Percentiles rank a stretch among this genome's conserved stretches.
Evolutionary conservation across 176 grass and related monocot species (phyloP).

Genomic region (Eremochloa ophiuroides): DNA sequence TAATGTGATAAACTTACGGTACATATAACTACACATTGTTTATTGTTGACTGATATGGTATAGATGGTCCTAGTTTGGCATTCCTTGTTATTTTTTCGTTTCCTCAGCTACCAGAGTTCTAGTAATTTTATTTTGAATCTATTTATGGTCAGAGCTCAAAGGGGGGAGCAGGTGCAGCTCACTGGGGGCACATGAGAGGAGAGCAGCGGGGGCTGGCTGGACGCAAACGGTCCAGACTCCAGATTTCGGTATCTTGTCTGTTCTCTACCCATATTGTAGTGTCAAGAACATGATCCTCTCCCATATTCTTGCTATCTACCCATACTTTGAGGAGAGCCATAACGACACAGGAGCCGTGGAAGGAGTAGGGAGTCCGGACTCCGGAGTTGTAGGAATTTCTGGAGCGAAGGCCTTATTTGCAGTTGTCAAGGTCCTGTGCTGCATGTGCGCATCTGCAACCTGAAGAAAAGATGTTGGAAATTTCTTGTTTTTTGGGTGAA

Average conservation of each 20-base stretch:
- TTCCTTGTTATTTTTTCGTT: too few relatives aligned
- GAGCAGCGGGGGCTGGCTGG: neutral
- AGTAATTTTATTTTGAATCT: neutral
- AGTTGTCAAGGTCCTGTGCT: neutral
- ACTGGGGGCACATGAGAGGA: neutral
- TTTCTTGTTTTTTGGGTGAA: neutral
- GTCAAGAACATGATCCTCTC: neutral
- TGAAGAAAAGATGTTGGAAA: too few relatives aligned
- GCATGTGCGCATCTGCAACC: too few relatives aligned
- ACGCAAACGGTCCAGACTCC: too few relatives aligned
- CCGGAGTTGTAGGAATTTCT: too few relatives aligned
- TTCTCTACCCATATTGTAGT: neutral
- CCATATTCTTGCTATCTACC: neutral
- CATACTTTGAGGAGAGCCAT: neutral
- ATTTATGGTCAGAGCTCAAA: neutral
- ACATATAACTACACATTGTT: too few relatives aligned
- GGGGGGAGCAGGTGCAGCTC: neutral
- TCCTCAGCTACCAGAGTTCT: neutral
- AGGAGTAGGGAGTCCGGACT: too few relatives aligned
- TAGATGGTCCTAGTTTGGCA: neutral
- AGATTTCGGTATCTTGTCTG: neutral
- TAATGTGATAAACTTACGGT: too few relatives aligned
- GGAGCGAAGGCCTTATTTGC: too few relatives aligned
- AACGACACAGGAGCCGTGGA: neutral
- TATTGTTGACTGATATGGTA: neutral